A percentile compares a stretch with the other conserved stretches of the same genome.
phyloP scores from a whole-genome alignment of 2,329 filamentous ascomycete genomes.

The Claviceps cyperi region DNA sequence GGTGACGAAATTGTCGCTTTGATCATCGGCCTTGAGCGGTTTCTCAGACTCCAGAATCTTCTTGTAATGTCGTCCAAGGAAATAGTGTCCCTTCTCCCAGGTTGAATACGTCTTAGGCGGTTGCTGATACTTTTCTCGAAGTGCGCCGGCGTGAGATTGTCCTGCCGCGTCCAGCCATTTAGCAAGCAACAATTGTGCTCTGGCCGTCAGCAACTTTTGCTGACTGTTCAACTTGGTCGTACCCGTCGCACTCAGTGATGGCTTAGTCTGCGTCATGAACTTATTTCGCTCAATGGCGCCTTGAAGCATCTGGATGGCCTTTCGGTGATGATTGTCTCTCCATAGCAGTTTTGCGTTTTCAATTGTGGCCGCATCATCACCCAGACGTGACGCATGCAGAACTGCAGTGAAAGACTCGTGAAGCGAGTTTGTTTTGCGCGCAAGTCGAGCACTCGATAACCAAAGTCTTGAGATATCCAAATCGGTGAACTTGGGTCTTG shows the following conservation, averaged over 20 bases:
- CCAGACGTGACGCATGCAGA: constrained; percentile 70
- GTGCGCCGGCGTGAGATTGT: constrained; percentile 69
- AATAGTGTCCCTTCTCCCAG: constrained; percentile 97
- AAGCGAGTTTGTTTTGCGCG: constrained; percentile 69
- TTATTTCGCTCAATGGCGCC: constrained; percentile 70
- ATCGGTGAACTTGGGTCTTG: constrained; percentile 47
- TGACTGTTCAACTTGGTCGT: constrained; percentile 28
- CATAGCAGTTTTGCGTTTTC: constrained; percentile 88
- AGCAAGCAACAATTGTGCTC: constrained; percentile 76
- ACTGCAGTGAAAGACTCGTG: constrained; percentile 90
- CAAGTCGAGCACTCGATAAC: constrained; percentile 72
- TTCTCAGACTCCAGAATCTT: constrained; percentile 88
- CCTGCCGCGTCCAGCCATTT: constrained; percentile 97
- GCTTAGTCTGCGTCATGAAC: constrained; percentile 42
- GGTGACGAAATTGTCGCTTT: constrained; percentile 59
- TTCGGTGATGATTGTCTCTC: constrained; percentile 84
- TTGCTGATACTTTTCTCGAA: constrained; percentile 70
- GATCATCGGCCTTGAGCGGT: constrained; percentile 57
- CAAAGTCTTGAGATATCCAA: constrained; percentile 70
- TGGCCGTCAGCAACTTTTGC: constrained; percentile 49
- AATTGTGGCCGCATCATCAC: constrained; percentile 77
- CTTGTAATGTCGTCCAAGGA: constrained; percentile 92
- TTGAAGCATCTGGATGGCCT: constrained; percentile 84
- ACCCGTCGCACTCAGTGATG: constrained; percentile 16
- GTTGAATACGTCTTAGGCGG: constrained; percentile 54